Percentiles rank a stretch among this genome's conserved stretches.
These are phyloP conservation scores for Diaporthe amygdali DNA, from an alignment of 2,329 filamentous ascomycete genomes.

Conservation along the genomic window DNA sequence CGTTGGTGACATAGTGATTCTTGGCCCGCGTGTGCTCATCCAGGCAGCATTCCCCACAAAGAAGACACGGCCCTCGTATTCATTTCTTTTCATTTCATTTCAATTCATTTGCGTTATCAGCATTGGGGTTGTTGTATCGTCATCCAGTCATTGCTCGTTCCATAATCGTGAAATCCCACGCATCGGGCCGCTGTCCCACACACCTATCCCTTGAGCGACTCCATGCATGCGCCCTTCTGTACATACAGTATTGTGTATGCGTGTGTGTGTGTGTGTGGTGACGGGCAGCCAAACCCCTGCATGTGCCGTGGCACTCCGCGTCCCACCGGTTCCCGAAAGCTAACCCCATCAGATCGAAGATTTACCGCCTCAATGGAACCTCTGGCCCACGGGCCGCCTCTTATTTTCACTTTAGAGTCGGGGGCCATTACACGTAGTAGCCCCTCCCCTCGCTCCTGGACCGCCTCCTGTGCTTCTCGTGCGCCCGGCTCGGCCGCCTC, in stretches of 20 bases:
- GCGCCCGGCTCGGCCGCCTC: conserved; percentile 1
- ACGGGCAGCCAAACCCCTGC: background rate
- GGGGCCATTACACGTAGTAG: background rate
- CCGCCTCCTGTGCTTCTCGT: background rate
- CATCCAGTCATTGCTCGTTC: background rate
- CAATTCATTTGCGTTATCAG: background rate
- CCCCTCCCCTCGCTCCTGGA: background rate
- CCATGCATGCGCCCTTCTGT: background rate
- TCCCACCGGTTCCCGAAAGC: background rate
- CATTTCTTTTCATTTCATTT: background rate
- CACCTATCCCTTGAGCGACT: background rate
- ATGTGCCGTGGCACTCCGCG: background rate
- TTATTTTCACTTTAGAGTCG: background rate
- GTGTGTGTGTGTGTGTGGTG: background rate
- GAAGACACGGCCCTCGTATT: background rate
- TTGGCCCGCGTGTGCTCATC: background rate
- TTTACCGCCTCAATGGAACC: background rate
- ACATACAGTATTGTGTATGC: no score
- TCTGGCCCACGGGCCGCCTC: background rate
- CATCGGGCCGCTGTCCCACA: background rate
- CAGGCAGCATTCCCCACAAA: background rate
- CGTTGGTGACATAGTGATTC: background rate
- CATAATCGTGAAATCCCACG: background rate
- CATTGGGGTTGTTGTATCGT: background rate
- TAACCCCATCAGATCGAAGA: background rate